A percentile compares a stretch with the other conserved stretches of the same genome.
These are phyloP conservation scores for Gentiana macrophylla DNA, from an alignment of 257 asterid genomes.

Conservation along the genomic window DNA sequence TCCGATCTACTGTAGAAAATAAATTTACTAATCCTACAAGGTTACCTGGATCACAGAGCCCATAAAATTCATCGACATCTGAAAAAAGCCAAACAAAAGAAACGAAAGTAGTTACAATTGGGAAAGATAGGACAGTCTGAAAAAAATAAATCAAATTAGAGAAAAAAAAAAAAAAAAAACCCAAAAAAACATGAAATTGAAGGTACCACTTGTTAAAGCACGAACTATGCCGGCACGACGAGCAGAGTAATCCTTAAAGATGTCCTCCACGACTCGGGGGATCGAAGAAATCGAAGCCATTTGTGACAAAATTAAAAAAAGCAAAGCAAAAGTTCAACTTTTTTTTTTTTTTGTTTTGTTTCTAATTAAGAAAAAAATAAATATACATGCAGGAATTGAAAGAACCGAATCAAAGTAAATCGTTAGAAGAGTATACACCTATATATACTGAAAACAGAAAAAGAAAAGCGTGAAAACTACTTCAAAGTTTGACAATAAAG, in stretches of 20 bases:
- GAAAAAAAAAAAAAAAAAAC: background rate
- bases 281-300: conserved; percentile 48
- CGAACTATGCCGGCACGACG: conserved; percentile 65
- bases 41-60: conserved; percentile 24
- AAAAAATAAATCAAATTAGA: too few species aligned
- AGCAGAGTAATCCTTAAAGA: conserved; percentile 66
- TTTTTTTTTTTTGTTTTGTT: too few species aligned
- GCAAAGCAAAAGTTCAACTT: too few species aligned
- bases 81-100: background rate
- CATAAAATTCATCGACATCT: conserved; percentile 22
- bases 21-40: background rate
- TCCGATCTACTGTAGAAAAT: background rate
- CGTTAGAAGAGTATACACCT: too few species aligned
- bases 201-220: conserved; percentile 57
- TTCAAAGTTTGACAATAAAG: too few species aligned
- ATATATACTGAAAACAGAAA: background rate
- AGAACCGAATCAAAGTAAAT: too few species aligned
- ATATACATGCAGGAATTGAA: too few species aligned
- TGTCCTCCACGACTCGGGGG: conserved; percentile 75
- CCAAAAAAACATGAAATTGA: background rate
- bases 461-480: too few species aligned
- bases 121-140: background rate
- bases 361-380: too few species aligned
- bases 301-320: background rate
- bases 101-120: background rate